Percentiles rank a stretch among this genome's conserved stretches.
phyloP scores from a whole-genome alignment of 1,284 basidiomycete species.

The Cryptococcus jaspeensis region DNA sequence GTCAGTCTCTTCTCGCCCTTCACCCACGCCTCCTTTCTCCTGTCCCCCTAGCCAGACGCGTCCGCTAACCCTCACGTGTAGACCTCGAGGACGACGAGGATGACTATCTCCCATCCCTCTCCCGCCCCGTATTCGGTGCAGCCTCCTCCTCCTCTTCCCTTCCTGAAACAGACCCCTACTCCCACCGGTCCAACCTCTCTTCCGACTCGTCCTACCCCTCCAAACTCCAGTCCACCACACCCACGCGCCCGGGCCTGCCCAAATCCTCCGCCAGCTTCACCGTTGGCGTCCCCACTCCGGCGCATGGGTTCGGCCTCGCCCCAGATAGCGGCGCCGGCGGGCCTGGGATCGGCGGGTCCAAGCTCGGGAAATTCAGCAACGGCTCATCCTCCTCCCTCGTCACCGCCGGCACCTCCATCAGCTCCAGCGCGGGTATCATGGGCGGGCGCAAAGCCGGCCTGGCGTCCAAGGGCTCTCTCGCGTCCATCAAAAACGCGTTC shows the following conservation, averaged over 20 bases:
- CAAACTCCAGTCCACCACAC: constrained; percentile 21
- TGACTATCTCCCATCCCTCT: constrained; percentile 36
- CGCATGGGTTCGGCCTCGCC: constrained; percentile 4
- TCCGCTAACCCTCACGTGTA: constrained; percentile 3
- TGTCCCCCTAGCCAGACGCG: too few species aligned
- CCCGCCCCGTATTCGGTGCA: constrained; percentile 27
- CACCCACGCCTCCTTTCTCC: not conserved
- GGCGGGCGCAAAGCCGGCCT: constrained; percentile 73
- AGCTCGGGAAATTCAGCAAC: constrained; percentile 45
- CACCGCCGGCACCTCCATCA: constrained; percentile 30
- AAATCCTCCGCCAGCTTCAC: constrained; percentile 27
- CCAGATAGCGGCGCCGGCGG: not conserved
- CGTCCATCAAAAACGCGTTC: constrained; percentile 81
- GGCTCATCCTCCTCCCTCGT: constrained; percentile 52
- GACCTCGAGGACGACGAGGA: constrained; percentile 49
- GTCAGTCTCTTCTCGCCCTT: constrained; percentile 23
- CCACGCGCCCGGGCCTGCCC: constrained; percentile 24
- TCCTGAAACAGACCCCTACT: constrained; percentile 22
- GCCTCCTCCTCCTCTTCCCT: constrained; percentile 18
- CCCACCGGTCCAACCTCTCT: constrained; percentile 32
- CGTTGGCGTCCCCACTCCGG: constrained; percentile 14
- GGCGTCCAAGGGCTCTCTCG: constrained; percentile 66
- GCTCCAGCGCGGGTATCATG: constrained; percentile 28
- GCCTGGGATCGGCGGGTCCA: constrained; percentile 10
- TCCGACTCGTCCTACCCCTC: constrained; percentile 19